phyloP scores from a whole-genome alignment of 2,329 filamentous ascomycete genomes.

The Ascocoryne sarcoides region DNA sequence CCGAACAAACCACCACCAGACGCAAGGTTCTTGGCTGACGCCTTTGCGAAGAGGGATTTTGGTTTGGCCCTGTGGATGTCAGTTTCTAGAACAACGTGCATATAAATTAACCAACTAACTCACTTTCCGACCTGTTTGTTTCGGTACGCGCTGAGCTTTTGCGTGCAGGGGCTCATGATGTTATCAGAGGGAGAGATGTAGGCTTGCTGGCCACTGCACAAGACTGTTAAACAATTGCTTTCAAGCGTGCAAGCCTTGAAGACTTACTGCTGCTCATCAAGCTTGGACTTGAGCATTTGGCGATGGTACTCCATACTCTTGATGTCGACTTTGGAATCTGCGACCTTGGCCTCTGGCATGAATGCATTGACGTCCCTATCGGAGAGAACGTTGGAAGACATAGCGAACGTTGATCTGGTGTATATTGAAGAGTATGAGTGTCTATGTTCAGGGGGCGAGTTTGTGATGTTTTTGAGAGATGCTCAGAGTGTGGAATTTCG shows the following conservation, averaged over 20 bases:
- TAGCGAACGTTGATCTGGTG: constrained; percentile 25
- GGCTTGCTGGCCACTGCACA: constrained; percentile 22
- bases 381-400: constrained; percentile 53
- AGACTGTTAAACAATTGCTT: constrained; percentile 10
- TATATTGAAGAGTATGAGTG: constrained; percentile 1
- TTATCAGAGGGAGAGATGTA: constrained; percentile 82
- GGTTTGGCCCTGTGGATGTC: constrained; percentile 46
- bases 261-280: constrained; percentile 56
- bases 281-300: constrained; percentile 64
- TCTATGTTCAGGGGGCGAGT: not conserved
- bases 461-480: not conserved
- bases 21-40: constrained; percentile 53
- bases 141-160: constrained; percentile 73
- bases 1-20: constrained; percentile 21
- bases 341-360: constrained; percentile 30
- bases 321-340: constrained; percentile 35
- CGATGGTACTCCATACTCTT: constrained; percentile 73
- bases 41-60: constrained; percentile 59
- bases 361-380: constrained; percentile 57
- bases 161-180: constrained; percentile 79
- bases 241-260: not conserved
- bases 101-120: constrained; percentile 27
- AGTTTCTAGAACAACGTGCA: not conserved
- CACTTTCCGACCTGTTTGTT: constrained; percentile 75
- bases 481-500: not conserved